Evolutionary conservation across 495 filamentous ascomycete genomes (phyloP), one percentile per base, ranked within the genome.

Genomic region (Podospora fimiseda): DNA sequence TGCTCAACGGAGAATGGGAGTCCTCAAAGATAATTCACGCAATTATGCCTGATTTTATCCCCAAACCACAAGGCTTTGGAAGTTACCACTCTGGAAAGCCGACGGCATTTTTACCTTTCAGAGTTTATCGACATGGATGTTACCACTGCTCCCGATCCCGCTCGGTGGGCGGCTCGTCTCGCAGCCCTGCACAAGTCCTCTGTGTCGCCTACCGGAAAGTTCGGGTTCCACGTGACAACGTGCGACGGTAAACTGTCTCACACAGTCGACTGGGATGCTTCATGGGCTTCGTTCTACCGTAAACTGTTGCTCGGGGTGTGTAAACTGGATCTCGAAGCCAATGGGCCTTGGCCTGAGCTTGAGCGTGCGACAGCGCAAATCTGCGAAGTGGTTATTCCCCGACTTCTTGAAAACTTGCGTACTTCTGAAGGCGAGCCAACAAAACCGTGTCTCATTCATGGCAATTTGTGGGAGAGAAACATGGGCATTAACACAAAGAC

Each of bases 401-500:
- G 61, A 13, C 61, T 72, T 1, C 53, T 71, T 18, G 43, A 55
- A 7, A 59, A 65, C 9, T 54, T 70, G 8, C 51, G 62, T 44
- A 58, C 33, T 3, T 2, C 36, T n/a, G 58, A 59, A 0, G 67
- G 62, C 2, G 39, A 58, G 2, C 40, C 47, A 8, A 57, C 73
- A 18, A 67, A 68, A 20, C 70, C 68, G 3, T 60, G 42, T 23
- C 49, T 71, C 5, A 54, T 73, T 1, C 70, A 72, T 44, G 67
- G 69, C 0, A 61, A 73, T 44, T 56, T 73, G 9, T 72, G 70
- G 69, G 59, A 66, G 42, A 61, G 51, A 15, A 73, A 75, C 24
- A 52, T 56, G 19, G 60, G 58, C 9, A 57, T 46, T 9, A 18
- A 50, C n/a, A 21, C 21, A 16, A 46, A 60, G 18, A 70, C 58